phyloP scores from a whole-genome alignment of 108 stramenopile genomes.

The Skeletonema marinoi region DNA sequence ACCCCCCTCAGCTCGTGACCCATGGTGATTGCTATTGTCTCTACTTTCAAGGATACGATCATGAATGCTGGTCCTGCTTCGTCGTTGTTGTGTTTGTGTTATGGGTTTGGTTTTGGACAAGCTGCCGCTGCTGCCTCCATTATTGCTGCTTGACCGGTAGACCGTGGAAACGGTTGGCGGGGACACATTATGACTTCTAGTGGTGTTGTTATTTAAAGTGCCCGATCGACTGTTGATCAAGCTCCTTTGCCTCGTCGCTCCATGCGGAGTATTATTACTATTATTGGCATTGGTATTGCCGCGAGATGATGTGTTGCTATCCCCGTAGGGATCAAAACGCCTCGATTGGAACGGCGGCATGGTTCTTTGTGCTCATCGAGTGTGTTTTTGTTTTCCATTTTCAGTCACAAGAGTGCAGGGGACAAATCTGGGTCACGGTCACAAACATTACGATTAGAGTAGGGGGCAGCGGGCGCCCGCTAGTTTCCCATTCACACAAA shows the following conservation, averaged over 20 bases:
- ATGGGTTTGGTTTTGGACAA: neutral
- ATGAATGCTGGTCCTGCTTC: neutral
- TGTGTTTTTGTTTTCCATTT: neutral
- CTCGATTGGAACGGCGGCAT: conserved; percentile 26
- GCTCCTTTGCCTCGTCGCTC: conserved; percentile 8
- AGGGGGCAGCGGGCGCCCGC: too few species aligned
- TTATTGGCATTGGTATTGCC: neutral
- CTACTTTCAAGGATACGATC: conserved; percentile 10
- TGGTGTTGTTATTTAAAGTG: neutral
- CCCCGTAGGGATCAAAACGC: conserved; percentile 24
- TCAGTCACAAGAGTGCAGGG: neutral
- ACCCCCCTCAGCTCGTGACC: neutral
- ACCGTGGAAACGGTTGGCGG: neutral
- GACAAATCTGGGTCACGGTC: too few species aligned
- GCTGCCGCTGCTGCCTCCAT: neutral
- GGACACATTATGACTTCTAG: neutral
- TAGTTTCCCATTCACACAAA: too few species aligned
- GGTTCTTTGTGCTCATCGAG: neutral
- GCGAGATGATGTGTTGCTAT: neutral
- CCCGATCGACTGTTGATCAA: conserved; percentile 4
- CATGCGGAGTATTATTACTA: conserved; percentile 6
- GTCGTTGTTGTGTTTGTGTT: neutral
- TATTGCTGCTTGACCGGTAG: neutral
- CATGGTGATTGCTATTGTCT: neutral
- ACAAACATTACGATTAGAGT: too few species aligned